Evolutionary conservation across 148 eudicot genomes (phyloP).

Genomic region (Vaccinium myrtillus): DNA sequence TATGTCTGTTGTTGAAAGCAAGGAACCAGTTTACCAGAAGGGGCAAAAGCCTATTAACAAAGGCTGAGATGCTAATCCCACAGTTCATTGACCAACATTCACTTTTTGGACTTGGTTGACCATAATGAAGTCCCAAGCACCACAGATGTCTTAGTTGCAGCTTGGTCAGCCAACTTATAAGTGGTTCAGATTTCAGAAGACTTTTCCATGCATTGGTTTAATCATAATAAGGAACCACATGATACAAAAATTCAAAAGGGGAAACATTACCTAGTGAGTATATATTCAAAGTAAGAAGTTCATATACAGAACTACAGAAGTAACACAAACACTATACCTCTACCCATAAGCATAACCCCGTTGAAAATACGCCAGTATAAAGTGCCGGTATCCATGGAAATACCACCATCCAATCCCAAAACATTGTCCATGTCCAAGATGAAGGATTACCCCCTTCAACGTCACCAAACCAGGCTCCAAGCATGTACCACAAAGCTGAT

Average conservation of each 20-base stretch:
- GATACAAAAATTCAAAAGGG: background rate
- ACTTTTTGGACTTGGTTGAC: background rate
- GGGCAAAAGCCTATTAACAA: background rate
- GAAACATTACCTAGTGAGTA: background rate
- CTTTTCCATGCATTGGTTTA: background rate
- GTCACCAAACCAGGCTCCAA: constrained; percentile 37
- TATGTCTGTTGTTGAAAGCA: background rate
- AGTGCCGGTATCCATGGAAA: constrained; percentile 81
- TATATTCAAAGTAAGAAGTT: background rate
- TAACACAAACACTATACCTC: constrained; percentile 43
- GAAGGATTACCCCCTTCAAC: constrained; percentile 28
- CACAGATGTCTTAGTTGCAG: background rate
- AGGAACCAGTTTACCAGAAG: background rate
- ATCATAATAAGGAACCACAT: background rate
- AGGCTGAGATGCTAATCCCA: background rate
- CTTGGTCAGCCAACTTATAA: background rate
- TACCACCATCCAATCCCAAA: constrained; percentile 33
- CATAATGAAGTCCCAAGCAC: background rate
- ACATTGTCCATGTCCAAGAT: constrained; percentile 46
- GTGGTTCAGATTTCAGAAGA: background rate
- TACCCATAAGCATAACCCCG: constrained; percentile 67
- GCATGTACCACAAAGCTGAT: constrained; percentile 49
- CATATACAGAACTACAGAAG: background rate
- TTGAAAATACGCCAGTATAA: constrained; percentile 64
- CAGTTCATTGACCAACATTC: no score